Evolutionary conservation across 2,329 filamentous ascomycete species (phyloP).

Genomic region (Chaetomiaceae sp.): DNA sequence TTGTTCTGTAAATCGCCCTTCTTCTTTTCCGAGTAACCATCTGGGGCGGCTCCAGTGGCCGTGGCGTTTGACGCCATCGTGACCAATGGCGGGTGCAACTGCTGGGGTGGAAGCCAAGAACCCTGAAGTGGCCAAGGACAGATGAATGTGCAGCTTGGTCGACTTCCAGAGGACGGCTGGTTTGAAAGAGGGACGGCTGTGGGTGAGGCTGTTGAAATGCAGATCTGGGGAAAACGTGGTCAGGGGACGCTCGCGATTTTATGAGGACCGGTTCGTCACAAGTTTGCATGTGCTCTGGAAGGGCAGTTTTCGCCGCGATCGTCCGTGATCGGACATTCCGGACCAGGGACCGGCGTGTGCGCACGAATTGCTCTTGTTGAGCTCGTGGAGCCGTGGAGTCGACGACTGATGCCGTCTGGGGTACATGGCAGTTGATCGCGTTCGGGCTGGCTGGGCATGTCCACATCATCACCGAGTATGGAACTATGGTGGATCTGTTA

Average conservation of each 20-base stretch:
- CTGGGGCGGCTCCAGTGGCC: conserved; percentile 3
- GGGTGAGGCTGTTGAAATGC: not conserved
- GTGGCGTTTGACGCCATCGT: conserved; percentile 6
- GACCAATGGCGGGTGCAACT: not conserved
- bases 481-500: conserved; percentile 7
- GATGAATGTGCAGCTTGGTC: conserved; percentile 1
- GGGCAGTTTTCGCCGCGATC: conserved; percentile 2
- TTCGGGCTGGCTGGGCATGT: conserved; percentile 1
- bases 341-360: not conserved
- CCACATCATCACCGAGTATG: conserved; percentile 11
- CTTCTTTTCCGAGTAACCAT: conserved; percentile 6
- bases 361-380: not conserved
- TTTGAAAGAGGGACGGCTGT: not conserved
- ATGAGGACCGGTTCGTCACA: conserved; percentile 6
- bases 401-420: conserved; percentile 7
- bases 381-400: conserved; percentile 9
- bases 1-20: not conserved
- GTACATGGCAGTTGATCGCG: conserved; percentile 3
- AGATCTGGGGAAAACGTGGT: conserved; percentile 6
- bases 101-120: too few species aligned
- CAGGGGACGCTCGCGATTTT: not conserved
- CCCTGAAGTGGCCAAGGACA: not conserved
- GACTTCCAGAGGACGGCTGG: conserved; percentile 4
- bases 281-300: not conserved
- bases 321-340: conserved; percentile 1